Base-by-base conservation (phyloP, 73 alveolate species). In the Halteria grandinella region DNA sequence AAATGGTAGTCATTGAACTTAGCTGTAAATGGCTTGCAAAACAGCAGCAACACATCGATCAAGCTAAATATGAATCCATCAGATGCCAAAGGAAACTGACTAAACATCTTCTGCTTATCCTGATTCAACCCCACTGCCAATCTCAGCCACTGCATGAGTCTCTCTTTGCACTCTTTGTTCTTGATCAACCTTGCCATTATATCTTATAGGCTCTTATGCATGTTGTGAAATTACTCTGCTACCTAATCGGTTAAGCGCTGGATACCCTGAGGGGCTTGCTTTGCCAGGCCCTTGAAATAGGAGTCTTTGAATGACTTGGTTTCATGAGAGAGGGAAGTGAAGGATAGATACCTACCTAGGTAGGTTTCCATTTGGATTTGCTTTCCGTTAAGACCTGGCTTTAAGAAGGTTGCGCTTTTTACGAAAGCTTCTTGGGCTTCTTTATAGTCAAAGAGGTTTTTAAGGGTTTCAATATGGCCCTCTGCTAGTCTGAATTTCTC, bases 31-130 rank as follows among this genome's bases (percentile, higher is more conserved):
- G 70, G 70, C 32, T 50, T 50, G 60, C 72, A 5, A 33, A 70
- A 70, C 29, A 48, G 20, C 1, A 70, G 59, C 32, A 70, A n/a
- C 12, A 70, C 43, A 49, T 31, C 51, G 17, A 70, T 50, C 1
- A 48, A 45, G 51, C 50, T 70, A 8, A 70, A 45, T 0, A 70
- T 70, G 33, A 70, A 70, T 1, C 83, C 83, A 70, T 70, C 58
- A 44, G 83, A 48, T 4, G 83, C 83, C 1, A 51, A 36, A 3
- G 83, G 83, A 1, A 49, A n/a, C 33, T 70, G 39, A n/a, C 72
- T 17, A 18, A 11, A 48, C 83, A 48, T 70, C 23, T 49, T 49
- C 34, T 48, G 12, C 34, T 70, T 70, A 1, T 49, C 83, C 41
- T 18, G 18, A 33, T 70, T 70, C 18, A 32, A 31, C 24, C 48